These are phyloP conservation scores for Smittium mucronatum DNA, from an alignment of 371 early-diverging fungal genomes.

Conservation along the genomic window DNA sequence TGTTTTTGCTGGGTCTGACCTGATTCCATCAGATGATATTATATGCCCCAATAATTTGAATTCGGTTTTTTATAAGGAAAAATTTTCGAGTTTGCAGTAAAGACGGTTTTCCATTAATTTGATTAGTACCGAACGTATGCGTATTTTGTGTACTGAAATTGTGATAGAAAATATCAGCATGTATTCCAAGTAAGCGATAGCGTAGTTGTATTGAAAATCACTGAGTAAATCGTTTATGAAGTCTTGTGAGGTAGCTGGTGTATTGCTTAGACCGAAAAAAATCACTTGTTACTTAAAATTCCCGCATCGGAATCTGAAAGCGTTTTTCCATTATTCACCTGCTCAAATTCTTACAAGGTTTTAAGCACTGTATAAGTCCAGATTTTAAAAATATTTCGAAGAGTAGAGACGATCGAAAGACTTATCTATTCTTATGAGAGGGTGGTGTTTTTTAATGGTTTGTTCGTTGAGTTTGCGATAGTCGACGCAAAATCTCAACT, in stretches of 20 bases:
- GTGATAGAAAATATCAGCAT: slow-evolving; percentile 39
- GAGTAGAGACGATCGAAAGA: background rate
- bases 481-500: background rate
- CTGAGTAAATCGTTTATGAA: slow-evolving; percentile 30
- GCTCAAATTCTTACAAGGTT: background rate
- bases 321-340: background rate
- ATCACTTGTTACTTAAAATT: no score
- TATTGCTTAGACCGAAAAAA: slow-evolving; percentile 20
- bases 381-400: background rate
- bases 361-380: background rate
- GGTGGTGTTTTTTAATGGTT: background rate
- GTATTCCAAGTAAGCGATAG: slow-evolving; percentile 41
- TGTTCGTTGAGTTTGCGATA: background rate
- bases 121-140: slow-evolving; percentile 28
- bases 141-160: slow-evolving; percentile 31
- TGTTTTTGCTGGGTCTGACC: background rate
- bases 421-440: background rate
- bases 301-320: no score
- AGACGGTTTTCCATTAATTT: slow-evolving; percentile 16
- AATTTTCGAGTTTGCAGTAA: slow-evolving; percentile 37
- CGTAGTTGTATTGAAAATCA: slow-evolving; percentile 26
- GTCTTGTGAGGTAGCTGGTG: slow-evolving; percentile 31
- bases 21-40: slow-evolving; percentile 14
- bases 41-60: slow-evolving; percentile 36
- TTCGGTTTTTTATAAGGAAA: slow-evolving; percentile 27